phyloP scores from a whole-genome alignment of 768 basidiomycete species.

The Pleurotus cornucopiae region DNA sequence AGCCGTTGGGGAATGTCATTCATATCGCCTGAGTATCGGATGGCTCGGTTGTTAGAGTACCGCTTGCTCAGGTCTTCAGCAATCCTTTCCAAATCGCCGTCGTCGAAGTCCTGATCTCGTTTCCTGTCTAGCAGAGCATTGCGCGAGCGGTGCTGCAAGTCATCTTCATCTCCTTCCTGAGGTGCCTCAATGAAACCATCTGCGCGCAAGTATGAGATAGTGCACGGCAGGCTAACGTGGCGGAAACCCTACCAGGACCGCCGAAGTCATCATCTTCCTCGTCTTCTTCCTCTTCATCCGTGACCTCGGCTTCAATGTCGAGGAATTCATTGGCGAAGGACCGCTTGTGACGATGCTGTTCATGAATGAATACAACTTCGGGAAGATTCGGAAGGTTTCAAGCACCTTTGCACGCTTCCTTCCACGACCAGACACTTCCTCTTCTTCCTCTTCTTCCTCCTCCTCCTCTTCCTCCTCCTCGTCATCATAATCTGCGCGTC shows the following conservation, averaged over 20 bases:
- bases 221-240: background rate
- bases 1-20: slow-evolving; percentile 90
- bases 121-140: slow-evolving; percentile 61
- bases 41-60: slow-evolving; percentile 56
- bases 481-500: slow-evolving; percentile 33
- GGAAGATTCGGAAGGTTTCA: background rate
- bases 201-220: slow-evolving; percentile 20
- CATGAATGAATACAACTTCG: slow-evolving; percentile 8
- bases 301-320: slow-evolving; percentile 94
- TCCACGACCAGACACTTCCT: slow-evolving; percentile 40
- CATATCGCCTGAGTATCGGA: slow-evolving; percentile 86
- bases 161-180: slow-evolving; percentile 66
- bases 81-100: slow-evolving; percentile 79
- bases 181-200: slow-evolving; percentile 70
- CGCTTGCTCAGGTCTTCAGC: slow-evolving; percentile 79
- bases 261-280: slow-evolving; percentile 79
- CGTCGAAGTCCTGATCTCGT: slow-evolving; percentile 68
- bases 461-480: slow-evolving; percentile 50
- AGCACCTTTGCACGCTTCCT: slow-evolving; percentile 63
- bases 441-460: slow-evolving; percentile 56
- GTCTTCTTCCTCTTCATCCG: slow-evolving; percentile 94
- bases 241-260: slow-evolving; percentile 39
- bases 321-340: slow-evolving; percentile 75
- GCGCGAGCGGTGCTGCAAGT: slow-evolving; percentile 34
- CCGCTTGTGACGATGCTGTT: slow-evolving; percentile 63